Percentiles rank a stretch among this genome's conserved stretches.
Conservation (phyloP, 176 grass and related monocot genomes). For the sorghum (Sorghum bicolor) region DNA sequence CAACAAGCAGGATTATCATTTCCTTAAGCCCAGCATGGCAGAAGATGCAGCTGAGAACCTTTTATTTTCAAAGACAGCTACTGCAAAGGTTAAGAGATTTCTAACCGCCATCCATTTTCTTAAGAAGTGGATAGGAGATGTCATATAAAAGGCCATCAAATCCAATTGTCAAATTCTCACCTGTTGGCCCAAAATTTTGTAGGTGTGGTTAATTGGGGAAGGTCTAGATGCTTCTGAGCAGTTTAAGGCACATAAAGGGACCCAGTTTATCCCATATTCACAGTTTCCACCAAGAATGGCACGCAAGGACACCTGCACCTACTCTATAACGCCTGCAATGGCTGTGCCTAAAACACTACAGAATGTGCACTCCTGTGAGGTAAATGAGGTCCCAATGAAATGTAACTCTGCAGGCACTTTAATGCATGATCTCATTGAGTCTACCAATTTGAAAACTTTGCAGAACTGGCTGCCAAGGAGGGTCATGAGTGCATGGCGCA, state of each 20-base stretch:
- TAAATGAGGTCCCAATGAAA: slow-evolving; percentile 25
- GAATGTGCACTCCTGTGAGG: slow-evolving; percentile 88
- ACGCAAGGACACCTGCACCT: slow-evolving; percentile 62
- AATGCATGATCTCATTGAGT: background rate
- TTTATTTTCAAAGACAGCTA: slow-evolving; percentile 46
- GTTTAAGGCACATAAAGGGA: slow-evolving; percentile 63
- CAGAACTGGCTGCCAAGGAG: slow-evolving; percentile 95
- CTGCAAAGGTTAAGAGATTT: slow-evolving; percentile 44
- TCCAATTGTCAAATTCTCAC: slow-evolving; percentile 3
- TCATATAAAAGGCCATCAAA: background rate
- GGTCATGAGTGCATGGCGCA: slow-evolving; percentile 87
- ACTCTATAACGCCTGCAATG: slow-evolving; percentile 70
- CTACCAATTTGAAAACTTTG: background rate
- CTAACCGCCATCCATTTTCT: background rate
- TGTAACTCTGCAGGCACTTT: background rate
- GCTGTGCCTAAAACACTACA: slow-evolving; percentile 61
- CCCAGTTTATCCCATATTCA: slow-evolving; percentile 66
- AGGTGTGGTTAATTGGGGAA: slow-evolving; percentile 86
- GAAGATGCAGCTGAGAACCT: slow-evolving; percentile 47
- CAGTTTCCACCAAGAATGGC: slow-evolving; percentile 64
- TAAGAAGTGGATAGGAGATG: background rate
- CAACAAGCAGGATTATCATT: slow-evolving; percentile 66
- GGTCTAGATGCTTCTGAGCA: slow-evolving; percentile 54
- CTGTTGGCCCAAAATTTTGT: slow-evolving; percentile 20
- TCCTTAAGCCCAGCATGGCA: slow-evolving; percentile 57